Base-by-base conservation (phyloP, 768 basidiomycete species). In the Trametes gibbosa region DNA sequence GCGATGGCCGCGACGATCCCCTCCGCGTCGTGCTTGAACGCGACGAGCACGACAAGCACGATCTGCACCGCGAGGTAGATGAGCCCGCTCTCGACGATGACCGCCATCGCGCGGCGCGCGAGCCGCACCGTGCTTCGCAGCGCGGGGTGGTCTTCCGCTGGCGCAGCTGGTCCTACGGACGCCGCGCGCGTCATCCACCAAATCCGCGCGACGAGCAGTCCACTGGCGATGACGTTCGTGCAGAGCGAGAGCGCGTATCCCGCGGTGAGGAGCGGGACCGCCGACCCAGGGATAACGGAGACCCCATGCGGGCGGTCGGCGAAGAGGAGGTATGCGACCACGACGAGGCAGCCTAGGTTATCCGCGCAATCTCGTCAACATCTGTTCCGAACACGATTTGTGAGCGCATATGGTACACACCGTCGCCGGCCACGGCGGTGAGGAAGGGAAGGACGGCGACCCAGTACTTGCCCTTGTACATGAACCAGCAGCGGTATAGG, bases 171-270 rank as follows among this genome's bases (percentile, higher is more conserved):
- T 5, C 8, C 29, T 3, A 19, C 27, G 6, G 8, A 8, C 17
- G 47, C 23, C 12, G 41, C 35, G 12, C 65, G 66, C 12, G 67
- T 65, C 40, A 63, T 59, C 43, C 63, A 58, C 75, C 73, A 78
- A 23, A 80, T 76, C 32, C 74, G 75, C 32, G 48, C 66, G 21
- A 74, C 72, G 45, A 80, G 78, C 65, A 81, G 74, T 12, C 54
- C 48, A 3, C 79, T 79, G 34, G 79, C 72, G 29, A 80, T 56
- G 62, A 75, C 53, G 54, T 80, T 81, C 2, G 76, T 74, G 51
- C 70, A 71, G 29, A 80, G 70, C 1, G 79, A 75, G 29, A 80
- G 71, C 25, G 57, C 19, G 39, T 32, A 32, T 4, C 29, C 29
- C 10, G 29, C 29, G 29, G 72, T 71, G 25, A 71, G 71, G 5